Evolutionary conservation across 2,329 filamentous ascomycete genomes (phyloP).

Genomic region (Juglanconis oblonga): DNA sequence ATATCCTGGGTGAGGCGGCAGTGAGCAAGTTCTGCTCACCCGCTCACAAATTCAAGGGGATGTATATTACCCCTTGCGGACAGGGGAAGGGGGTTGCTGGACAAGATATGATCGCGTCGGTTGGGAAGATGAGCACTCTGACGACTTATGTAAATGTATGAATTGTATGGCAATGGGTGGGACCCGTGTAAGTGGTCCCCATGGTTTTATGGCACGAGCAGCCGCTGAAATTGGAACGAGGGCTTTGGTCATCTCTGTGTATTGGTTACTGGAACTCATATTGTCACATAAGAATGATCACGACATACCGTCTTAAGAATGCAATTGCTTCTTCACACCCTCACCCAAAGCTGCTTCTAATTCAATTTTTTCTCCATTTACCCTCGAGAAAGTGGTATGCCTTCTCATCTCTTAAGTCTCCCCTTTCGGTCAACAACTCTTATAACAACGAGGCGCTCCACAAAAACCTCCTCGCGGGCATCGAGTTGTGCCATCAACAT

Average conservation of each 20-base stretch:
- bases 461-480: no score
- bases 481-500: no score
- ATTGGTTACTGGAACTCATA: slow-evolving; percentile 1
- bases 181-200: neutral
- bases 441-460: no score
- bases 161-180: slow-evolving; percentile 12
- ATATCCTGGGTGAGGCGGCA: neutral
- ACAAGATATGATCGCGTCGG: slow-evolving; percentile 5
- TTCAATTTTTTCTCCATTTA: neutral
- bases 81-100: neutral
- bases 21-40: neutral
- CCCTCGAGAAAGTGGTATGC: neutral
- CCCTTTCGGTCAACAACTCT: no score
- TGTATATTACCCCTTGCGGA: neutral
- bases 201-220: neutral
- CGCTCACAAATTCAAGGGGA: neutral
- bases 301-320: neutral
- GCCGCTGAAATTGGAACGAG: neutral
- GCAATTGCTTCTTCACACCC: neutral
- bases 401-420: no score
- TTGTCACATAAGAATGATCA: slow-evolving; percentile 6
- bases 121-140: neutral
- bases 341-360: neutral
- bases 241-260: neutral
- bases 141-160: slow-evolving; percentile 19